Base-by-base conservation (phyloP, 2,329 filamentous ascomycete genomes). In the Claviceps maximensis region DNA sequence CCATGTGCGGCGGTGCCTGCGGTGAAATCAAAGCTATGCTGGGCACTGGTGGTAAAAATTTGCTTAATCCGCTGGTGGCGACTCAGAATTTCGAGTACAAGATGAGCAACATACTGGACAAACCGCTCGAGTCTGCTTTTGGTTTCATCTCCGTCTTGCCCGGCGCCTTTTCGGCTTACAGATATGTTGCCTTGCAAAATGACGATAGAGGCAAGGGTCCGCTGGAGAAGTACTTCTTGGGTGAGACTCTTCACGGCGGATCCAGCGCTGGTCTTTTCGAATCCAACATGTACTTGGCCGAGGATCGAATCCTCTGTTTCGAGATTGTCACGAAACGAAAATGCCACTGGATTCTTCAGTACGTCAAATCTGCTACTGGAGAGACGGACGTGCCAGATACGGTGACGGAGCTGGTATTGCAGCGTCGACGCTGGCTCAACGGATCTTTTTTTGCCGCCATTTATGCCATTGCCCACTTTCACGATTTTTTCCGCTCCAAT, bases 41-140 rank as follows among this genome's bases (percentile, higher is more conserved):
- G 72, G 86, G 84, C 27, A 82, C 81, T 3, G 82, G 79, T 54
- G 90, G 91, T 58, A 91, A 87, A 69, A 89, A 94, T 62, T 78
- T 98, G 38, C 67, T 96, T 59, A 98, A 97, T 63, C 93, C 93
- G 0, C 78, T 98, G 4, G 87, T 98, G 23, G 93, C 93, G 2
- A 90, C 90, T 1, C 93, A 98, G 64, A 98, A 98, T 65, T 98
- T 98, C 62, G 93, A 98, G 73, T 98, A 98, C 78, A 98, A 98
- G 78, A 95, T 98, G 86, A 95, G 89, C 68, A 98, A 98, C 65
- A 98, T 98, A 65, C 78, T 98, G 46, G 93, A 98, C 69, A 98
- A 98, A 72, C 93, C 93, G 2, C 74, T 98, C 42, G 93, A 98
- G 67, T 97, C 91, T 4, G 88, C 91, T 0, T 98, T 98, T 68